A percentile compares a stretch with the other conserved stretches of the same genome.
Conservation (phyloP, 148 eudicot species). For the Rhododendron mucronatum region DNA sequence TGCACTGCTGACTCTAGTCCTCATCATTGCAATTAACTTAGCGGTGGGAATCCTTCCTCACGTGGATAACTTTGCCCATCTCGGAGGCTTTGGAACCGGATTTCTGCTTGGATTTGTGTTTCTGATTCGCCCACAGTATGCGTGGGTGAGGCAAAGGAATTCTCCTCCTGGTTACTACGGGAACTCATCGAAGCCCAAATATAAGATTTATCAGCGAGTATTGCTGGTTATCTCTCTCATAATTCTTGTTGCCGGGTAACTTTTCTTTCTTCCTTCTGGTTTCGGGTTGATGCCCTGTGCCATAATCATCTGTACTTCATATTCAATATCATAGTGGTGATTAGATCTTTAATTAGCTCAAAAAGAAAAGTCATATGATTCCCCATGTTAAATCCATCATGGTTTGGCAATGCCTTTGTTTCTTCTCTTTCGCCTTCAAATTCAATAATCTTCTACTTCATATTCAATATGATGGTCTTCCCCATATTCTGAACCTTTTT, state of each 20-base stretch:
- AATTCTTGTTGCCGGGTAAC: constrained; percentile 51
- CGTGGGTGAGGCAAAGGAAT: constrained; percentile 54
- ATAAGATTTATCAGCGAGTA: constrained; percentile 60
- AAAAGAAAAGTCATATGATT: background rate
- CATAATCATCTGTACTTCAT: background rate
- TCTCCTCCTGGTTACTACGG: constrained; percentile 26
- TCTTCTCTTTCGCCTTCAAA: background rate
- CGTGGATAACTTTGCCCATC: constrained; percentile 90
- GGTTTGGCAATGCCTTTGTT: background rate
- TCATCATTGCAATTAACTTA: constrained; percentile 61
- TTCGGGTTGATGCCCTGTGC: background rate
- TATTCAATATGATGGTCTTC: no score
- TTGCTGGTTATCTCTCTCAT: constrained; percentile 39
- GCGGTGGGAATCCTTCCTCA: constrained; percentile 87
- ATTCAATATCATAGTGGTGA: background rate
- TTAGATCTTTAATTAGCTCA: background rate
- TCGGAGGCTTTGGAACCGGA: constrained; percentile 85
- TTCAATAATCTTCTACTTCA: background rate
- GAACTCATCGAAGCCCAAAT: constrained; percentile 39
- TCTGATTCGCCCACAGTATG: constrained; percentile 80
- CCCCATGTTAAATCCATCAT: background rate
- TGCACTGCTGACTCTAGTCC: constrained; percentile 53
- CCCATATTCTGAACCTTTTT: background rate
- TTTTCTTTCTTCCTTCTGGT: constrained; percentile 5
- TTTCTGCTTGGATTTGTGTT: constrained; percentile 77